phyloP scores from a whole-genome alignment of 345 rosid genomes.

The Xanthoceras sorbifolium region DNA sequence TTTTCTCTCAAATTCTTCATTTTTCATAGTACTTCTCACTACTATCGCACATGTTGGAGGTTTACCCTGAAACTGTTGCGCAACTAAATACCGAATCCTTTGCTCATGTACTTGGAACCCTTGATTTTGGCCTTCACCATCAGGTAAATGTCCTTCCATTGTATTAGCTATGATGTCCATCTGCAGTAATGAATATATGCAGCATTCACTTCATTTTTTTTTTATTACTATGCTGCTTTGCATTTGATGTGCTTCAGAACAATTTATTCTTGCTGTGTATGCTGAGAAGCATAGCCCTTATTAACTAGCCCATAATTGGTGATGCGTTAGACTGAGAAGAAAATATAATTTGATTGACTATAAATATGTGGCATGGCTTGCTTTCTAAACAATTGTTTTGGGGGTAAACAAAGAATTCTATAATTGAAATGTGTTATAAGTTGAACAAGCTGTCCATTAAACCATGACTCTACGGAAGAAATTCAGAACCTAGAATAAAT shows the following conservation, averaged over 20 bases:
- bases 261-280: not conserved
- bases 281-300: not conserved
- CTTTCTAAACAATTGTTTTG: not conserved
- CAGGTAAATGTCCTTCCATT: slow-evolving; percentile 55
- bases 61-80: slow-evolving; percentile 88
- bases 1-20: too few relatives aligned
- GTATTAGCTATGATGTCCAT: not conserved
- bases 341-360: not conserved
- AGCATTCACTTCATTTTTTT: not conserved
- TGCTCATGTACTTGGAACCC: slow-evolving; percentile 75
- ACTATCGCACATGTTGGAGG: slow-evolving; percentile 91
- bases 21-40: slow-evolving; percentile 90
- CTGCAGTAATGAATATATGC: not conserved
- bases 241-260: not conserved
- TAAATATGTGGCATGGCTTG: not conserved
- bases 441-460: too few relatives aligned
- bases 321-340: not conserved
- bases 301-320: not conserved
- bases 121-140: slow-evolving; percentile 89
- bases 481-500: too few relatives aligned
- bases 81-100: slow-evolving; percentile 75
- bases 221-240: not conserved
- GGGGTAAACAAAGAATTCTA: too few relatives aligned
- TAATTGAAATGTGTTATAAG: too few relatives aligned
- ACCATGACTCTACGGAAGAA: too few relatives aligned